phyloP scores from a whole-genome alignment of 2,329 filamentous ascomycete genomes.

The Aspergillus spinulosporus region DNA sequence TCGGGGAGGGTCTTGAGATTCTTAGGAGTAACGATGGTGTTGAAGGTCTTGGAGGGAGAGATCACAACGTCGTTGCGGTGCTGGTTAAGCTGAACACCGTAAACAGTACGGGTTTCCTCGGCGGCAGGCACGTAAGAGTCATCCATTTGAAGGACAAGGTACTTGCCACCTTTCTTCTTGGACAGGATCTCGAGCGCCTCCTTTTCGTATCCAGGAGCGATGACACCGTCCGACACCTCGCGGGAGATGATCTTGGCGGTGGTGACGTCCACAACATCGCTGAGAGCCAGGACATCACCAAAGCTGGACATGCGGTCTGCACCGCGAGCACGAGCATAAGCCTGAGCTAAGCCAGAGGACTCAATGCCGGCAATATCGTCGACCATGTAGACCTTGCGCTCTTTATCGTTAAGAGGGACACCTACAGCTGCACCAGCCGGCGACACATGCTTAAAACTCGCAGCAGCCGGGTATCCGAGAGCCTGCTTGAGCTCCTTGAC shows the following conservation, averaged over 20 bases:
- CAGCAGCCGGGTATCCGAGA: conserved; percentile 83
- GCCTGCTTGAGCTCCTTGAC: conserved; percentile 94
- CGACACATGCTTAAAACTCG: conserved; percentile 99
- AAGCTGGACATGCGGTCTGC: conserved; percentile 99
- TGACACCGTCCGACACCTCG: conserved; percentile 95
- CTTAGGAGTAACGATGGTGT: conserved; percentile 82
- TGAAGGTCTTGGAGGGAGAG: conserved; percentile 77
- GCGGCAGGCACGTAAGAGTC: conserved; percentile 73
- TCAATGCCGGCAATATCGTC: conserved; percentile 91
- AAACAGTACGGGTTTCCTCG: conserved; percentile 82
- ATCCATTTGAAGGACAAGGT: conserved; percentile 94
- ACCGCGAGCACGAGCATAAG: conserved; percentile 91
- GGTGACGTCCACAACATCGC: conserved; percentile 83
- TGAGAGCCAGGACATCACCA: conserved; percentile 92
- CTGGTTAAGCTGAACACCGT: conserved; percentile 84
- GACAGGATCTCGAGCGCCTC: conserved; percentile 86
- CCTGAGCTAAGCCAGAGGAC: conserved; percentile 81
- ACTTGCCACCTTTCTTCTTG: conserved; percentile 98
- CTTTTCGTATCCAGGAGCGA: conserved; percentile 81
- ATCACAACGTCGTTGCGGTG: conserved; percentile 91
- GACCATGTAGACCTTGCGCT: conserved; percentile 98
- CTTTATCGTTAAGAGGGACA: conserved; percentile 77
- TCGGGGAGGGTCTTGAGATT: conserved; percentile 71
- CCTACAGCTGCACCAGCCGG: conserved; percentile 95
- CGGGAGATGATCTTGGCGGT: conserved; percentile 97